Base-by-base conservation (phyloP, 2,329 filamentous ascomycete genomes). In the Ilyonectria robusta region DNA sequence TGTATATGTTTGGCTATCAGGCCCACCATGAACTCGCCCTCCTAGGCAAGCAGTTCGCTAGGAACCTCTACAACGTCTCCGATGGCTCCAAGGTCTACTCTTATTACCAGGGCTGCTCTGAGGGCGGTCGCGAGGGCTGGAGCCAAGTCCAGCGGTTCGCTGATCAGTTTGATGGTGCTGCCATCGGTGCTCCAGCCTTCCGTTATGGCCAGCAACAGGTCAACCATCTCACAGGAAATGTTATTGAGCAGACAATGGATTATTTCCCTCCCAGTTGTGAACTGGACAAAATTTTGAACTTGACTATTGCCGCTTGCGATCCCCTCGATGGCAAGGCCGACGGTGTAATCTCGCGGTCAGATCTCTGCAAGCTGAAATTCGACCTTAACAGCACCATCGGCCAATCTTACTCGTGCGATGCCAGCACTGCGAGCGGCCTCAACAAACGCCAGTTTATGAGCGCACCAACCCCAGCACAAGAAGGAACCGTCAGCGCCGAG, bases 21-120 rank as follows among this genome's bases (percentile, higher is more conserved):
- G 80, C 79, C 3, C 75, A 78, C 46, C 73, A 78, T 56, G 81
- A 82, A 67, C 70, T 81, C 19, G 78, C 76, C 7, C 70, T 76
- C 9, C 74, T 86, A 11, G 84, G 83, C 21, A 85, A 85, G 72
- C 75, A 78, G 50, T 78, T 85, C 33, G 80, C 84, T 5, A 78
- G 77, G 40, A 79, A 78, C 10, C 80, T 85, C 73, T 86, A 83
- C 72, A 77, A 75, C 75, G 70, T 79, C 19, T 57, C 74, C 1
- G 59, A 66, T 6, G 57, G 23, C 19, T 59, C 70, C 15, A 78
- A 76, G 66, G 54, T 81, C 11, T 85, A 84, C 74, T 79, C 84
- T 2, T 88, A 88, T 77, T 88, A 84, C 70, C 82, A 86, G 68
- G 86, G 85, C 3, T 88, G 86, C 75, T 87, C 85, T 13, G 86